These are phyloP conservation scores for Rhodomyrtus psidioides DNA, from an alignment of 441 rosid species.

Conservation along the genomic window DNA sequence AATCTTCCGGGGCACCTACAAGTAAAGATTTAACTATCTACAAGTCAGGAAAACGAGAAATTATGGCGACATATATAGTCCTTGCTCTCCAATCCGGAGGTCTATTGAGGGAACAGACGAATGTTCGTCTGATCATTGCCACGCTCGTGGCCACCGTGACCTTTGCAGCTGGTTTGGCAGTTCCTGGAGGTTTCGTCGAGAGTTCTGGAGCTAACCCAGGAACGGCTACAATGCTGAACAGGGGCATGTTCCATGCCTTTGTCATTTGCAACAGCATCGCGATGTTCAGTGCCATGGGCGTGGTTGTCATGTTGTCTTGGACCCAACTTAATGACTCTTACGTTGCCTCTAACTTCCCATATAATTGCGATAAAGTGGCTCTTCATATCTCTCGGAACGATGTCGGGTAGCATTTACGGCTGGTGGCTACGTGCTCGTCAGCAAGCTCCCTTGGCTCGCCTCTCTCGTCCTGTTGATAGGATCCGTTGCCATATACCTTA, in stretches of 20 bases:
- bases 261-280: background rate
- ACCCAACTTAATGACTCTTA: background rate
- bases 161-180: background rate
- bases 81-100: background rate
- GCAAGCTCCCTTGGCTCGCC: background rate
- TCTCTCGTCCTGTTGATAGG: background rate
- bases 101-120: rapidly evolving
- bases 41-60: background rate
- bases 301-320: background rate
- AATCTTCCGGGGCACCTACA: background rate
- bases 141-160: background rate
- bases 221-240: background rate
- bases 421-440: background rate
- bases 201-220: background rate
- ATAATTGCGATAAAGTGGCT: background rate
- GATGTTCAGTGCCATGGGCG: background rate
- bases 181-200: background rate
- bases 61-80: rapidly evolving
- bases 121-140: background rate
- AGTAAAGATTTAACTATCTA: background rate
- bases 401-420: background rate
- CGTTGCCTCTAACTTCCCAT: background rate
- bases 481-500: background rate
- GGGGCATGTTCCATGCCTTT: background rate
- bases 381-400: background rate